phyloP scores from a whole-genome alignment of 495 filamentous ascomycete species.

The Chlorociboria aeruginascens region DNA sequence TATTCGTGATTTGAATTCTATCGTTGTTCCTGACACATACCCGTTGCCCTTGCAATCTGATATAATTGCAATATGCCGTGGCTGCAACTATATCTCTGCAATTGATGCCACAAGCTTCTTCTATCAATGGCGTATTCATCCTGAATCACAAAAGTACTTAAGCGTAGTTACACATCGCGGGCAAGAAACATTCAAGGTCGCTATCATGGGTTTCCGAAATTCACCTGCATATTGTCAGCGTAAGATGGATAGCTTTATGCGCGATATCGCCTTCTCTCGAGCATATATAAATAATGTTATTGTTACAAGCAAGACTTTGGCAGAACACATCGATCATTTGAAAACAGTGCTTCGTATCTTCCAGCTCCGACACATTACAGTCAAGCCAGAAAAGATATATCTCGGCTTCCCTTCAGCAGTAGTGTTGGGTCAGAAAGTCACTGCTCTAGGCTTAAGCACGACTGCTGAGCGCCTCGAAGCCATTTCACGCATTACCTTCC shows the following conservation, averaged over 20 bases:
- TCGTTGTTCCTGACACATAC: background rate
- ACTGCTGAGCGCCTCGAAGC: background rate
- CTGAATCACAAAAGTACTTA: background rate
- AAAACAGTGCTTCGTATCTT: background rate
- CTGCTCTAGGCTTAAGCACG: background rate
- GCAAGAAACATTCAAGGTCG: background rate
- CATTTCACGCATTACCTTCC: background rate
- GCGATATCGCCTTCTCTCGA: background rate
- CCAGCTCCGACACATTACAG: background rate
- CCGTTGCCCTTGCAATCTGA: background rate
- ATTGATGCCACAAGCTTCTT: background rate
- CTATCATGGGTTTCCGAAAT: background rate
- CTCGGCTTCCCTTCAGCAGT: background rate
- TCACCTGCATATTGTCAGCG: background rate
- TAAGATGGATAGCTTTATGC: background rate
- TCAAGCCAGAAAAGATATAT: background rate
- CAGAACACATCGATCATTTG: background rate
- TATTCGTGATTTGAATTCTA: background rate
- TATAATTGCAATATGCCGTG: background rate
- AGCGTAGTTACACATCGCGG: background rate
- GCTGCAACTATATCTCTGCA: background rate
- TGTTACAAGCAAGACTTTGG: background rate
- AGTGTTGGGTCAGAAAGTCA: background rate
- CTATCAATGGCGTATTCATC: background rate
- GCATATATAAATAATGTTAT: background rate